Percentiles rank a stretch among this genome's conserved stretches.
phyloP scores from a whole-genome alignment of 78 protist species.

The Chrysochromulina tobinii region DNA sequence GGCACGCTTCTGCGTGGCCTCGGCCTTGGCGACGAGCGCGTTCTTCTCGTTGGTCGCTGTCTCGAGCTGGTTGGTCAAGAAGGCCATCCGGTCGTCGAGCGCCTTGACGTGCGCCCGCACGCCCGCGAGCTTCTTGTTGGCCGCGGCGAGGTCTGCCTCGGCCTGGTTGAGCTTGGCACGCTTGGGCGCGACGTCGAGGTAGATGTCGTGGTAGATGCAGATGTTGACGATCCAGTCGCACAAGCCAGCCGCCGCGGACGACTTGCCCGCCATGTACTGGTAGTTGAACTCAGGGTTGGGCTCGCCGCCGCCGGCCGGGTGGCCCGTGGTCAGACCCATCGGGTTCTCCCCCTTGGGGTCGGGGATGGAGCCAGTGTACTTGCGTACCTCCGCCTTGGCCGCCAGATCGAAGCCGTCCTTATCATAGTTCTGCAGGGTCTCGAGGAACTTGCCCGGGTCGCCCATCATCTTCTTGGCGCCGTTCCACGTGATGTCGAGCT shows the following conservation, averaged over 20 bases:
- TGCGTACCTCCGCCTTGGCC: constrained; percentile 41
- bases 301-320: neutral
- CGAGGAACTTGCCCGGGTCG: constrained; percentile 55
- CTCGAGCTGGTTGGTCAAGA: constrained; percentile 37
- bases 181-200: constrained; percentile 73
- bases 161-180: constrained; percentile 51
- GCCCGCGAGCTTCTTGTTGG: constrained; percentile 35
- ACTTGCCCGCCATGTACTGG: constrained; percentile 36
- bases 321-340: too few species aligned
- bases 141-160: constrained; percentile 40
- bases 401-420: neutral
- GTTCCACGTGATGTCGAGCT: constrained; percentile 56
- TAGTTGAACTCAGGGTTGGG: constrained; percentile 47
- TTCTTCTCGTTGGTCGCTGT: constrained; percentile 44
- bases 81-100: constrained; percentile 39
- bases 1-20: neutral
- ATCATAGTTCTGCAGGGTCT: constrained; percentile 32
- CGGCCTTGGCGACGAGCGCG: constrained; percentile 23
- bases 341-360: too few species aligned
- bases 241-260: constrained; percentile 74
- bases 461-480: constrained; percentile 62
- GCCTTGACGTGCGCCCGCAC: neutral
- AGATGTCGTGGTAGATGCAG: constrained; percentile 70
- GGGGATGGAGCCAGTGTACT: constrained; percentile 25
- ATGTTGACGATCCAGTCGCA: constrained; percentile 70